These are phyloP conservation scores for Pterocarpus macrocarpus DNA, from an alignment of 306 rosid genomes.

Conservation along the genomic window DNA sequence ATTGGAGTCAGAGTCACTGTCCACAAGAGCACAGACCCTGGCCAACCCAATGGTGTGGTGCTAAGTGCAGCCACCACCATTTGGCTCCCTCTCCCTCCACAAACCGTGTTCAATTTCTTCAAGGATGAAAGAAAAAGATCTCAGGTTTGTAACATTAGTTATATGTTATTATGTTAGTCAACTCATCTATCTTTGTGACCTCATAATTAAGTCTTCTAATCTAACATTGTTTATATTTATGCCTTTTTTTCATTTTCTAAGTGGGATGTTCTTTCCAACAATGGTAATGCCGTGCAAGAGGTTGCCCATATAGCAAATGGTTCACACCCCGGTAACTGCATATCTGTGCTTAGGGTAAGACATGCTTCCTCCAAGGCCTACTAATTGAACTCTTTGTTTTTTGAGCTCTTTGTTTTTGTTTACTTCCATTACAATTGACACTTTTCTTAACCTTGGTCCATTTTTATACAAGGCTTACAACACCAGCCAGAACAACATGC, in stretches of 20 bases:
- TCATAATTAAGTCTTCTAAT: neutral
- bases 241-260: conserved; percentile 21
- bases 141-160: conserved; percentile 68
- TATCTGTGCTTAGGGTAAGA: conserved; percentile 85
- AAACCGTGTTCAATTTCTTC: conserved; percentile 85
- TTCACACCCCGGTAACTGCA: conserved; percentile 90
- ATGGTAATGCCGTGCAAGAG: conserved; percentile 85
- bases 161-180: neutral
- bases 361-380: neutral
- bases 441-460: too few relatives aligned
- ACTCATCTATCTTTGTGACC: neutral
- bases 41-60: conserved; percentile 89
- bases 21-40: conserved; percentile 82
- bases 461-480: conserved; percentile 65
- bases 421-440: neutral
- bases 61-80: conserved; percentile 93
- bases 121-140: conserved; percentile 91
- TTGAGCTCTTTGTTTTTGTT: neutral
- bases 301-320: conserved; percentile 98
- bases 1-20: conserved; percentile 82
- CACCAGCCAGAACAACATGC: conserved; percentile 89
- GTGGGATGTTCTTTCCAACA: conserved; percentile 97
- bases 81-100: conserved; percentile 91
- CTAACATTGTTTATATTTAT: neutral
- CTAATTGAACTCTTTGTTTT: neutral